Conservation (phyloP, 345 rosid genomes). For the Eutrema yunnanense region DNA sequence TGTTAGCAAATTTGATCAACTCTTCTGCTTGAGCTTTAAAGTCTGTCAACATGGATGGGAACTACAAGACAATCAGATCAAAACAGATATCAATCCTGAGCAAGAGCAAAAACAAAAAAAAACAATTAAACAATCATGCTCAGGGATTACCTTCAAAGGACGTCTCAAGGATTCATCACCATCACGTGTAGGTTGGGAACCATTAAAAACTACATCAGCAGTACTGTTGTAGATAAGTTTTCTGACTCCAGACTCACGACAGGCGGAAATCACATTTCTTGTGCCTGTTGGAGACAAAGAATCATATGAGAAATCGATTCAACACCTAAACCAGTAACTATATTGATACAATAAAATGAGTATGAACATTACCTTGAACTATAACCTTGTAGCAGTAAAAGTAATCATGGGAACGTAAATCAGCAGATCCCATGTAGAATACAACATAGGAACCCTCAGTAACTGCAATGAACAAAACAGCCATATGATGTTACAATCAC, state of each 20-base stretch:
- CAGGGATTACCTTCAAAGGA: slow-evolving; percentile 50
- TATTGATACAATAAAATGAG: background rate
- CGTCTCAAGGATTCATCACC: slow-evolving; percentile 66
- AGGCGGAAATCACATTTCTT: slow-evolving; percentile 69
- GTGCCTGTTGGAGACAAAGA: slow-evolving; percentile 46
- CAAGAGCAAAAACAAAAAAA: background rate
- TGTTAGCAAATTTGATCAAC: slow-evolving; percentile 62
- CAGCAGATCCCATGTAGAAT: slow-evolving; percentile 57
- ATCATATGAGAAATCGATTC: background rate
- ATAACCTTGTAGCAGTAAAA: slow-evolving; percentile 55
- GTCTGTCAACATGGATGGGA: slow-evolving; percentile 57
- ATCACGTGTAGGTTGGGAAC: slow-evolving; percentile 52
- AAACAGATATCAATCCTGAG: slow-evolving; percentile 17
- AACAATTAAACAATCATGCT: background rate
- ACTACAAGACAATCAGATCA: slow-evolving; percentile 40
- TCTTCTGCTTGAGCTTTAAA: slow-evolving; percentile 95
- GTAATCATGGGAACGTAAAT: slow-evolving; percentile 42
- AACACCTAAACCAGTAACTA: background rate
- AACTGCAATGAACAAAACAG: slow-evolving; percentile 42
- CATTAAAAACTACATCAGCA: slow-evolving; percentile 82
- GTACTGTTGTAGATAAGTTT: slow-evolving; percentile 75
- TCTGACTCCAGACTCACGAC: slow-evolving; percentile 73
- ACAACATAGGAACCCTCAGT: slow-evolving; percentile 64
- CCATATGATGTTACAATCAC: slow-evolving; percentile 7
- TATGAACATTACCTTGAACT: slow-evolving; percentile 60